Percentiles rank a stretch among this genome's conserved stretches.
These are phyloP conservation scores for Kwoniella europaea DNA, from an alignment of 768 basidiomycete genomes.

Conservation along the genomic window DNA sequence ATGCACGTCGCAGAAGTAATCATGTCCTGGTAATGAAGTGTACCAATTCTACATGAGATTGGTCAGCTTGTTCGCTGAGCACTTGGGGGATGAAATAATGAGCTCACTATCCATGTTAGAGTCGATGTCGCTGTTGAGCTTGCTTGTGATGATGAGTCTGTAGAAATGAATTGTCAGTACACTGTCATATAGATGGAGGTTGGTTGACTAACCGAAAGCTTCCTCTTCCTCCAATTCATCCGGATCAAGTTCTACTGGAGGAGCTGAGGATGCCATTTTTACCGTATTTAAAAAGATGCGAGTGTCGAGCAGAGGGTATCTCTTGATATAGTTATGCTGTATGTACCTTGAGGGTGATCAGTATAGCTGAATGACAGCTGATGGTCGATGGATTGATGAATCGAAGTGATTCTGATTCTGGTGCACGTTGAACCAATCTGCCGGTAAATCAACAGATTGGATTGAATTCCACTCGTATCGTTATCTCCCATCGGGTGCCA, in stretches of 20 bases:
- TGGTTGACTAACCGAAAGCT: conserved; percentile 39
- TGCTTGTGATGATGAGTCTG: conserved; percentile 55
- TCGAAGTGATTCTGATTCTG: too few species aligned
- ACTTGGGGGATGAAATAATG: not conserved
- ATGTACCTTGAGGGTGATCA: not conserved
- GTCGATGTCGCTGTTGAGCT: conserved; percentile 57
- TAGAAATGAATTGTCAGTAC: not conserved
- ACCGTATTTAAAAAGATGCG: not conserved
- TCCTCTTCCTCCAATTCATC: conserved; percentile 39
- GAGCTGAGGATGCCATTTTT: conserved; percentile 18
- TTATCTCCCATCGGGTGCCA: conserved; percentile 9
- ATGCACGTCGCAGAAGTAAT: conserved; percentile 96
- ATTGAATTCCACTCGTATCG: too few species aligned
- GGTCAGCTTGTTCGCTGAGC: conserved; percentile 19
- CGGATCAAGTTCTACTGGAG: conserved; percentile 37
- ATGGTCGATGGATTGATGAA: too few species aligned
- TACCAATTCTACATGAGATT: conserved; percentile 51
- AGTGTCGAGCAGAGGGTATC: not conserved
- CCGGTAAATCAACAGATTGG: not conserved
- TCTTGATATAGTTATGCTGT: not conserved
- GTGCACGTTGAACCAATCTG: not conserved
- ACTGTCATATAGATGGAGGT: not conserved
- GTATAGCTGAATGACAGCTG: not conserved
- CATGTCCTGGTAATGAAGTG: conserved; percentile 65
- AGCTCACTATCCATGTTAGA: conserved; percentile 56